Percentiles rank a stretch among this genome's conserved stretches.
Conservation (phyloP, 345 rosid species). For the Physaria fendleri region DNA sequence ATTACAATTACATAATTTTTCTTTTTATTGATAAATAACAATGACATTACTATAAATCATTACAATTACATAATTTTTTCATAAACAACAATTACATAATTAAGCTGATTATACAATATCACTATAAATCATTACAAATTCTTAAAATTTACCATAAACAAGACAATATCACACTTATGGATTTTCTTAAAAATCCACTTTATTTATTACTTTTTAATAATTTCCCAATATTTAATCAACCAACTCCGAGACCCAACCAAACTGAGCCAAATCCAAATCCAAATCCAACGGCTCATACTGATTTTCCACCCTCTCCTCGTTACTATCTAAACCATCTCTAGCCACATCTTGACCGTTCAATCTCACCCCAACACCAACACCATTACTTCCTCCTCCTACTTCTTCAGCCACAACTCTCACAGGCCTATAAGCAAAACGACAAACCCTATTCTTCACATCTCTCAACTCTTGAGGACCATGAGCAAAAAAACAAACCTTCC, state of each 20-base stretch:
- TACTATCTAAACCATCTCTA: constrained; percentile 24
- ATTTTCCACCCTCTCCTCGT: constrained; percentile 31
- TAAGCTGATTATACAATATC: too few species aligned
- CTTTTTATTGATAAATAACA: too few species aligned
- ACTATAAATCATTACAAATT: constrained; percentile 9
- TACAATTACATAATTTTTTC: too few species aligned
- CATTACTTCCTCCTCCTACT: too few species aligned
- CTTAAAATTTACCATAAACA: constrained; percentile 13
- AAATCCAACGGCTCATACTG: constrained; percentile 26
- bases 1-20: too few species aligned
- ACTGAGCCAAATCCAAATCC: constrained; percentile 26
- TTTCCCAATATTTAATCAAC: constrained; percentile 27
- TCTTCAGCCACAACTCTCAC: constrained; percentile 17
- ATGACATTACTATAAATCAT: background rate
- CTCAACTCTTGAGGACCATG: too few species aligned
- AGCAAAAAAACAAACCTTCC: constrained; percentile 80
- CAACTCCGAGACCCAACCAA: constrained; percentile 46
- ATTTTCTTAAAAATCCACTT: constrained; percentile 11
- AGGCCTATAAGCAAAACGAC: constrained; percentile 22
- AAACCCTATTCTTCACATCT: too few species aligned
- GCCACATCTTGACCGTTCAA: constrained; percentile 15
- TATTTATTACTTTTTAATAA: background rate
- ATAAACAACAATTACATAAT: too few species aligned
- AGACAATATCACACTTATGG: constrained; percentile 13
- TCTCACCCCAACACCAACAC: constrained; percentile 7